Base-by-base conservation (phyloP, 805 yeast genomes). In the Metschnikowia kunwiensis region DNA sequence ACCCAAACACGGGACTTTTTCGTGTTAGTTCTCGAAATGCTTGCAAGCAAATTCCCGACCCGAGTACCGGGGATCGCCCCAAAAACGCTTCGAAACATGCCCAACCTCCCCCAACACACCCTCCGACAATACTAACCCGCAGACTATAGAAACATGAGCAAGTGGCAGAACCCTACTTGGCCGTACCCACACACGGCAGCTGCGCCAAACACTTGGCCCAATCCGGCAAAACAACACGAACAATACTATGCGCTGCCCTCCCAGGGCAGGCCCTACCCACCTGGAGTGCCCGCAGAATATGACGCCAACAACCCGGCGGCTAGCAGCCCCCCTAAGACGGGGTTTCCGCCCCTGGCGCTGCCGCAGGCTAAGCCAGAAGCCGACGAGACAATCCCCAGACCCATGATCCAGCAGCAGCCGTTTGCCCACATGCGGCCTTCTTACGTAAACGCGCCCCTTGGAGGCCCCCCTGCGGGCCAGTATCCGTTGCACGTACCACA, bases 131-230 rank as follows among this genome's bases (percentile, higher is more conserved):
- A 20, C 22, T 9, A 21, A 21, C 24, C n/a, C 24, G 5, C 9
- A 21, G 11, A 21, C 3, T n/a, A 21, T 21, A 21, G n/a, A 9
- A 39, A 7, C 11, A 46, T 46, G 50, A 46, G 50, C 41, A 46
- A 41, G 38, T 46, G 48, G 50, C 47, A 34, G 12, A 43, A 41
- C 29, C 42, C 41, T 14, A 15, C 48, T 18, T 43, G 44, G 48
- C 35, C 22, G 7, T 20, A 26, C 27, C 34, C 38, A 14, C 39
- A 36, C 18, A 24, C 40, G 24, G 19, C 38, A 9, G 22, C 24
- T 6, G 23, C 24, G 26, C 24, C 30, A 16, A 34, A 12, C 24
- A 29, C 32, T 5, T 34, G 38, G 35, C 24, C 22, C 9, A 24
- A 28, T 8, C 31, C 36, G 10, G 22, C 25, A 2, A 27, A 27